These are phyloP conservation scores for Starmera pachycereana DNA, from an alignment of 805 yeast genomes.

Conservation along the genomic window DNA sequence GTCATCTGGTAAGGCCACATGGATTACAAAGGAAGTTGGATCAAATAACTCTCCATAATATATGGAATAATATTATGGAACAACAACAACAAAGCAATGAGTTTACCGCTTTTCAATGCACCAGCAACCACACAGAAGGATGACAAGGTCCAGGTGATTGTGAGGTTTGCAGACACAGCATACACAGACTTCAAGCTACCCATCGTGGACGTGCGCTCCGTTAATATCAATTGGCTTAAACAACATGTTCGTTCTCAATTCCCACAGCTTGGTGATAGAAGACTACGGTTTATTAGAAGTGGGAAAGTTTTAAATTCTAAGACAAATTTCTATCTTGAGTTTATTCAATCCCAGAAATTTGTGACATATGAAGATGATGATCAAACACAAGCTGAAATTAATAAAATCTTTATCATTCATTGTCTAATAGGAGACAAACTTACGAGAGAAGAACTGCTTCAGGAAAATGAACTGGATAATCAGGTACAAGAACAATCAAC, in stretches of 20 bases:
- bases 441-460: conserved; percentile 40
- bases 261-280: conserved; percentile 22
- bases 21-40: too few species aligned
- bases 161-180: conserved; percentile 37
- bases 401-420: conserved; percentile 50
- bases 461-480: conserved; percentile 50
- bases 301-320: conserved; percentile 55
- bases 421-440: conserved; percentile 69
- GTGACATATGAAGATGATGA: neutral
- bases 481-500: conserved; percentile 40
- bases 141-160: conserved; percentile 12
- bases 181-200: conserved; percentile 32
- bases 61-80: too few species aligned
- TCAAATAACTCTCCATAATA: too few species aligned
- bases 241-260: conserved; percentile 27
- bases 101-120: neutral
- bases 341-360: conserved; percentile 23
- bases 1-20: neutral
- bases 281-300: conserved; percentile 57
- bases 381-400: conserved; percentile 1
- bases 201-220: conserved; percentile 19
- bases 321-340: conserved; percentile 43
- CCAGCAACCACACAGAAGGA: neutral
- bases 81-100: neutral
- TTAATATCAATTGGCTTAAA: conserved; percentile 30